Evolutionary conservation across 192 early-diverging fungal genomes (phyloP).

Genomic region (Coemansia sp.): DNA sequence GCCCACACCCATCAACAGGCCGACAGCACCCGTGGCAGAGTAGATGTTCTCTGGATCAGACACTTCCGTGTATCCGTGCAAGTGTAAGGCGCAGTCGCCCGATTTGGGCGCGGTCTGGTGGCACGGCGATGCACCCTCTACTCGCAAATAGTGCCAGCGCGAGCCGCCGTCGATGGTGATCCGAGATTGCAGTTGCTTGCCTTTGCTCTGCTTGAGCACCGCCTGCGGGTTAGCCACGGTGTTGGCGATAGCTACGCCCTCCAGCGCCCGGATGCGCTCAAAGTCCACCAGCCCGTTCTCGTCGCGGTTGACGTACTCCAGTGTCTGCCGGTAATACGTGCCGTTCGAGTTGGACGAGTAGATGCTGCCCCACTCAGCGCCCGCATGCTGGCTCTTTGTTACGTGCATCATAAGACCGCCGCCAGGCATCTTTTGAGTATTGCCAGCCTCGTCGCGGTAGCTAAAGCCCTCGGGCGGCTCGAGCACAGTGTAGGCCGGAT

Average conservation of each 20-base stretch:
- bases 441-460: conserved; percentile 39
- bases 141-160: conserved; percentile 63
- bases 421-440: conserved; percentile 47
- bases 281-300: conserved; percentile 85
- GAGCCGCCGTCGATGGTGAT: conserved; percentile 87
- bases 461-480: conserved; percentile 61
- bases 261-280: conserved; percentile 84
- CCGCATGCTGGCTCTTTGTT: conserved; percentile 57
- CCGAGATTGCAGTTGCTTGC: conserved; percentile 67
- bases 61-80: conserved; percentile 90
- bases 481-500: conserved; percentile 73
- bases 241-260: conserved; percentile 87
- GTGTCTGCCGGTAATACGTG: conserved; percentile 72
- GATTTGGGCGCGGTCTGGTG: conserved; percentile 34
- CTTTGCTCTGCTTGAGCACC: conserved; percentile 51
- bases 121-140: conserved; percentile 55
- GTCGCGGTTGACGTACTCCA: conserved; percentile 77
- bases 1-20: conserved; percentile 90
- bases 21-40: conserved; percentile 78
- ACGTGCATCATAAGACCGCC: conserved; percentile 70
- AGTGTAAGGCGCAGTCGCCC: conserved; percentile 70
- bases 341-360: conserved; percentile 93
- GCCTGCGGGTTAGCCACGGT: conserved; percentile 69
- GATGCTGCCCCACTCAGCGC: conserved; percentile 79
- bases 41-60: conserved; percentile 77